phyloP scores from a whole-genome alignment of 768 basidiomycete genomes.

The Pleurotus pulmonarius region DNA sequence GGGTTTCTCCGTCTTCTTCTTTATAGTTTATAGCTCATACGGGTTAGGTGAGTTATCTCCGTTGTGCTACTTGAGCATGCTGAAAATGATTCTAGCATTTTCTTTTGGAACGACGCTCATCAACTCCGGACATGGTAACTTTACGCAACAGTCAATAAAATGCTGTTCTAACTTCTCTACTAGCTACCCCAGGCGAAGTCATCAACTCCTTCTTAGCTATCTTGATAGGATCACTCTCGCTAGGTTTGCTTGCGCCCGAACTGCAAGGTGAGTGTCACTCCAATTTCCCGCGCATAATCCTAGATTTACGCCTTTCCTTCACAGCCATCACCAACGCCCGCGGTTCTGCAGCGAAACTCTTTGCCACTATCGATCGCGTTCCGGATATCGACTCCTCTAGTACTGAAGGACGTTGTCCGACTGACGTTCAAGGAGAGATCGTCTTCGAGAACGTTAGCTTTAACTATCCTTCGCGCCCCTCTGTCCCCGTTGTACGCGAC shows the following conservation, averaged over 20 bases:
- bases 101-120: slow-evolving; percentile 87
- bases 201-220: slow-evolving; percentile 85
- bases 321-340: slow-evolving; percentile 72
- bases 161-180: background rate
- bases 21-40: slow-evolving; percentile 75
- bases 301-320: background rate
- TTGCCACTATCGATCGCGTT: slow-evolving; percentile 80
- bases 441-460: slow-evolving; percentile 71
- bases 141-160: too few species aligned
- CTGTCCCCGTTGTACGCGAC: slow-evolving; percentile 75
- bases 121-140: slow-evolving; percentile 48
- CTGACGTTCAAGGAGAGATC: slow-evolving; percentile 67
- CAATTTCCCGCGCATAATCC: background rate
- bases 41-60: slow-evolving; percentile 46
- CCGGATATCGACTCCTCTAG: slow-evolving; percentile 82
- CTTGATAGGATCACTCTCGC: slow-evolving; percentile 87
- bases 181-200: slow-evolving; percentile 65
- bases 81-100: slow-evolving; percentile 72
- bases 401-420: slow-evolving; percentile 63
- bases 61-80: background rate
- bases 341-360: slow-evolving; percentile 86
- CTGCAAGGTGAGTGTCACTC: slow-evolving; percentile 55
- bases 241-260: slow-evolving; percentile 83
- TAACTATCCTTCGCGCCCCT: slow-evolving; percentile 82
- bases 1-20: slow-evolving; percentile 75